Evolutionary conservation across 306 rosid species (phyloP).

Genomic region (Malus orientalis): DNA sequence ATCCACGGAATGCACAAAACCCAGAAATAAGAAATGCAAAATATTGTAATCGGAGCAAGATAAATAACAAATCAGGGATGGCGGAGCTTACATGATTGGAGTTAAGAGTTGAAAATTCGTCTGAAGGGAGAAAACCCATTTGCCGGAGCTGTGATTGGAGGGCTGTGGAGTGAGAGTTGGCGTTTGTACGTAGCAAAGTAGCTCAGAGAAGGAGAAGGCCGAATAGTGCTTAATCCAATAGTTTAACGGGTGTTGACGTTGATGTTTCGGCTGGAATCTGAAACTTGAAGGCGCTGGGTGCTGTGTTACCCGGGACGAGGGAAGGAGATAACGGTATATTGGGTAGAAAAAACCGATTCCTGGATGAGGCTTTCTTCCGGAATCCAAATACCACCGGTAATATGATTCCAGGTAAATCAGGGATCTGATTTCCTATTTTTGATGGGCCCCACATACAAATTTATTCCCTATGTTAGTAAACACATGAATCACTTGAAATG

Average conservation of each 20-base stretch:
- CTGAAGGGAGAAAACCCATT: constrained; percentile 31
- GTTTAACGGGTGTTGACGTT: neutral
- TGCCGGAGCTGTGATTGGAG: constrained; percentile 24
- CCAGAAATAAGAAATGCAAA: neutral
- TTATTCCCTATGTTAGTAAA: no score
- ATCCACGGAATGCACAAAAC: neutral
- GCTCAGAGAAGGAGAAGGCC: constrained; percentile 39
- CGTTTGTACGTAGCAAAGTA: constrained; percentile 21
- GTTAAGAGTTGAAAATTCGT: constrained; percentile 29
- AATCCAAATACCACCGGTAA: no score
- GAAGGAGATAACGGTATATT: no score
- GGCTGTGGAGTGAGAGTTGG: constrained; percentile 27
- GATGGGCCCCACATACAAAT: no score
- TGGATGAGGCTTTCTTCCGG: no score
- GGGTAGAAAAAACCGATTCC: no score
- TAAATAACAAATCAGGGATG: neutral
- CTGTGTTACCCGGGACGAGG: no score
- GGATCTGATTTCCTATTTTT: no score
- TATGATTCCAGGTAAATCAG: no score
- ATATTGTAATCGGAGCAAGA: neutral
- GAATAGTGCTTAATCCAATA: constrained; percentile 22
- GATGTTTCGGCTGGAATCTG: neutral
- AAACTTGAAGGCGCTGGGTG: no score
- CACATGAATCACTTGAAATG: no score
- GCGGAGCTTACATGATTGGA: constrained; percentile 36